phyloP scores from a whole-genome alignment of 306 rosid genomes.

The Glycine soja region DNA sequence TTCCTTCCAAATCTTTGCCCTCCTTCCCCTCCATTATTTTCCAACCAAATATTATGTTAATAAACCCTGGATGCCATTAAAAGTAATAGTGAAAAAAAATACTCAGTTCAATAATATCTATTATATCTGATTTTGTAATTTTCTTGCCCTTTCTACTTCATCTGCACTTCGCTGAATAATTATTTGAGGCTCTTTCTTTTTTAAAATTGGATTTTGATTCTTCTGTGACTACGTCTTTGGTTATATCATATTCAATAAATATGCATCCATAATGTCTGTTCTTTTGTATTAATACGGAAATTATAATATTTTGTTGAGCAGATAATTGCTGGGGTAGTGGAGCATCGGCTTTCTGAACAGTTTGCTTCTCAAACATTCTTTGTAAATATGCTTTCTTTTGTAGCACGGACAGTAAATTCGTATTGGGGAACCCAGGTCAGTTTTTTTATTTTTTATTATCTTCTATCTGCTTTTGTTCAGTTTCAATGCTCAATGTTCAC shows the following conservation, averaged over 20 bases:
- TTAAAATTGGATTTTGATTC: slow-evolving; percentile 26
- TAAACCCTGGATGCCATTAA: neutral
- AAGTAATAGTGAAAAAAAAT: slow-evolving; percentile 30
- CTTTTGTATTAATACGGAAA: slow-evolving; percentile 40
- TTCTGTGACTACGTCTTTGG: slow-evolving; percentile 3
- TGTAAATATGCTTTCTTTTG: slow-evolving; percentile 84
- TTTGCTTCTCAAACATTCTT: slow-evolving; percentile 74
- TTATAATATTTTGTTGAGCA: slow-evolving; percentile 50
- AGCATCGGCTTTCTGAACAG: slow-evolving; percentile 83
- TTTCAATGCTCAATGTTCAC: slow-evolving; percentile 31
- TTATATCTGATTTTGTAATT: slow-evolving; percentile 11
- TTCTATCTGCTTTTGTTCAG: slow-evolving; percentile 38
- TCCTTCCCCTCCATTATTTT: neutral
- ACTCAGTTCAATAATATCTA: neutral
- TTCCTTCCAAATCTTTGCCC: neutral
- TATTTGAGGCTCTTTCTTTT: slow-evolving; percentile 28
- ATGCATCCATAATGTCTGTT: slow-evolving; percentile 24
- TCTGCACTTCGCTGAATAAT: slow-evolving; percentile 15
- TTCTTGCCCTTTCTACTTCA: slow-evolving; percentile 22
- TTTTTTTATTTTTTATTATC: neutral
- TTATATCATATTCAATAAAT: slow-evolving; percentile 17
- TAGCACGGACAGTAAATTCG: slow-evolving; percentile 84
- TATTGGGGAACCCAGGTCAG: slow-evolving; percentile 97
- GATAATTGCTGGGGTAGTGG: slow-evolving; percentile 94
- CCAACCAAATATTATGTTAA: neutral